These are phyloP conservation scores for Nitzschia putrida DNA, from an alignment of 108 stramenopile genomes.

Conservation along the genomic window DNA sequence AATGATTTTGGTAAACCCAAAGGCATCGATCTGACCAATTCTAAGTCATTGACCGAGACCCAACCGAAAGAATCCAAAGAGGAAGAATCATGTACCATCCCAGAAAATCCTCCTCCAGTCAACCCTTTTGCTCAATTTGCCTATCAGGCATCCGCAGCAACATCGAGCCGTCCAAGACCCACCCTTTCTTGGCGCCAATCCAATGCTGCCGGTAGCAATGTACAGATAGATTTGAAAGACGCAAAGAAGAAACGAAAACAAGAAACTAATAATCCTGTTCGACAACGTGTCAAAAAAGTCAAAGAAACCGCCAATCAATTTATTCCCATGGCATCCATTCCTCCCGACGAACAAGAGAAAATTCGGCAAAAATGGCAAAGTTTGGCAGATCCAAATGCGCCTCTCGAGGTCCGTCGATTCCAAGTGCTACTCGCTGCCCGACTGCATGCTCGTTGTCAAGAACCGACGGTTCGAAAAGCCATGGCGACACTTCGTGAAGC, in stretches of 20 bases:
- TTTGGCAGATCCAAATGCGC: constrained; percentile 45
- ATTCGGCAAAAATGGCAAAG: constrained; percentile 65
- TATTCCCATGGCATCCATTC: neutral
- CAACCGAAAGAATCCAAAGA: no score
- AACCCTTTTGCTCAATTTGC: constrained; percentile 67
- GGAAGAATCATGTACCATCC: no score
- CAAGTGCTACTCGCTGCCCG: constrained; percentile 69
- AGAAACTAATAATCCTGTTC: neutral
- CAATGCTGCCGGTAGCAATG: no score
- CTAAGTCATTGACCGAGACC: no score
- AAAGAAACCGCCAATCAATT: neutral
- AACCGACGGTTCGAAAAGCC: constrained; percentile 51
- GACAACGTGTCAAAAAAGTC: neutral
- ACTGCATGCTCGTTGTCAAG: constrained; percentile 73
- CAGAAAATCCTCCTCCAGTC: neutral
- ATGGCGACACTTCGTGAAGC: constrained; percentile 46
- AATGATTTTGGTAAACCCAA: no score
- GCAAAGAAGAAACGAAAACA: neutral
- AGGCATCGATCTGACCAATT: no score
- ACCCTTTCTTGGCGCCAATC: no score
- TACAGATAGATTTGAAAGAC: neutral
- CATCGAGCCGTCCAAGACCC: neutral
- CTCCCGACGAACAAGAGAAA: constrained; percentile 29
- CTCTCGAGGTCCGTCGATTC: constrained; percentile 60
- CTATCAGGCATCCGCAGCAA: constrained; percentile 1